Conservation (phyloP, 768 basidiomycete species). For the Suillus placidus region DNA sequence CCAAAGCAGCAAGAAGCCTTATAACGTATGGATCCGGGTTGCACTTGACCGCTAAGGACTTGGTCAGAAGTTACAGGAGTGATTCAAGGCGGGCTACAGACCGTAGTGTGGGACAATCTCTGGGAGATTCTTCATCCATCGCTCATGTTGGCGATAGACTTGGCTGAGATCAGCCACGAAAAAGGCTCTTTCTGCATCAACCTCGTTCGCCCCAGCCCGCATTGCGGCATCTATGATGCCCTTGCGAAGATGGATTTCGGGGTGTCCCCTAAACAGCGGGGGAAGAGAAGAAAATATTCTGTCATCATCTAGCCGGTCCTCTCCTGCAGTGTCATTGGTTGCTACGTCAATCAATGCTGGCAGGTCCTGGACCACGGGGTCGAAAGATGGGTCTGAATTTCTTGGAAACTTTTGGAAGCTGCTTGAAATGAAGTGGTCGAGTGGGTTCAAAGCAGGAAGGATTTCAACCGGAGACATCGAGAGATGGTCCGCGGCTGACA, state of each 20-base stretch:
- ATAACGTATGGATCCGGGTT: conserved; percentile 97
- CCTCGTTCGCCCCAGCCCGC: conserved; percentile 52
- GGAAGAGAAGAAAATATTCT: conserved; percentile 64
- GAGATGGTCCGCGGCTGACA: conserved; percentile 25
- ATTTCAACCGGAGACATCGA: conserved; percentile 64
- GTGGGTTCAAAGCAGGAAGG: conserved; percentile 35
- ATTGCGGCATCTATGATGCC: conserved; percentile 71
- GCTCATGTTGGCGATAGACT: conserved; percentile 81
- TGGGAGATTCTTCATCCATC: conserved; percentile 79
- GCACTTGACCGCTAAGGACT: conserved; percentile 83
- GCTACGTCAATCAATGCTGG: conserved; percentile 3
- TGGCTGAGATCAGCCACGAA: conserved; percentile 93
- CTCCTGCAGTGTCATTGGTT: conserved; percentile 2
- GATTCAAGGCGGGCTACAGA: conserved; percentile 40
- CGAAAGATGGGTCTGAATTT: conserved; percentile 11
- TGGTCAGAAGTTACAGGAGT: conserved; percentile 30
- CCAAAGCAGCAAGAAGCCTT: conserved; percentile 85
- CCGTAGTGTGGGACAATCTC: conserved; percentile 95
- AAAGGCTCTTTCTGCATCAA: conserved; percentile 90
- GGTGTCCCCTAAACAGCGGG: conserved; percentile 66
- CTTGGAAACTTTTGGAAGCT: conserved; percentile 31
- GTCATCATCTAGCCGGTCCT: conserved; percentile 39
- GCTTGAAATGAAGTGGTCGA: conserved; percentile 33
- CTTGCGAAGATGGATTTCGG: conserved; percentile 72
- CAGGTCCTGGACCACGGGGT: conserved; percentile 9